phyloP scores from a whole-genome alignment of 2,329 filamentous ascomycete species.

The Colletotrichum scovillei region DNA sequence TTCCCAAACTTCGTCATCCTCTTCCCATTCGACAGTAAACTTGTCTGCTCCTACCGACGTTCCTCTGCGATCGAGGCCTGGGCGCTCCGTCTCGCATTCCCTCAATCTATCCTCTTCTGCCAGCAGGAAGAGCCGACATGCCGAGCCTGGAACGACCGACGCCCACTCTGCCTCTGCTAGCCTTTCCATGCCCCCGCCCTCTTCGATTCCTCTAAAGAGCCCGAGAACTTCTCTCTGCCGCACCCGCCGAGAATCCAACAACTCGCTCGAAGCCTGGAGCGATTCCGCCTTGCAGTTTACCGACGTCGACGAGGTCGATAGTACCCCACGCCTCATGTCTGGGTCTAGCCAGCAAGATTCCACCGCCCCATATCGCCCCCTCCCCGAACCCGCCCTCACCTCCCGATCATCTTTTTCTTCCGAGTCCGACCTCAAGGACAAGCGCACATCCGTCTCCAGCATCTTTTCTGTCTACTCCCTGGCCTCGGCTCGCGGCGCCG shows the following conservation, averaged over 20 bases:
- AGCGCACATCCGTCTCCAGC: slow-evolving; percentile 79
- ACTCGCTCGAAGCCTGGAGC: slow-evolving; percentile 51
- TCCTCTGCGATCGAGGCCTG: slow-evolving; percentile 34
- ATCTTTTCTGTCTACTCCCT: slow-evolving; percentile 80
- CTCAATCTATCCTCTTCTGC: slow-evolving; percentile 60
- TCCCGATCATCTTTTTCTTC: slow-evolving; percentile 62
- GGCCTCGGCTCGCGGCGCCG: slow-evolving; percentile 67
- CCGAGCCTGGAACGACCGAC: slow-evolving; percentile 69
- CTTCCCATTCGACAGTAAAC: slow-evolving; percentile 13
- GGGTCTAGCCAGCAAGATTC: slow-evolving; percentile 43
- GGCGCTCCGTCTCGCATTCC: slow-evolving; percentile 43
- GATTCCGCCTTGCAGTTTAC: slow-evolving; percentile 56
- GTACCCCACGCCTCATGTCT: slow-evolving; percentile 58
- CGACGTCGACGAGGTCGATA: slow-evolving; percentile 60
- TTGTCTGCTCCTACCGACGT: slow-evolving; percentile 15
- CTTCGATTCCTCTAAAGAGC: slow-evolving; percentile 53
- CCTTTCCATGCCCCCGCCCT: slow-evolving; percentile 72
- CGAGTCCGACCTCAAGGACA: slow-evolving; percentile 70
- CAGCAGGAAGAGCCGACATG: slow-evolving; percentile 67
- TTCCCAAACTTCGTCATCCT: neutral
- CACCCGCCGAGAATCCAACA: slow-evolving; percentile 55
- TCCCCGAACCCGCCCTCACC: slow-evolving; percentile 62
- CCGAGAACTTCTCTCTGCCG: slow-evolving; percentile 54
- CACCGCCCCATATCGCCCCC: slow-evolving; percentile 44
- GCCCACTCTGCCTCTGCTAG: slow-evolving; percentile 69